Percentiles rank a stretch among this genome's conserved stretches.
Evolutionary conservation across 495 filamentous ascomycete species (phyloP).

Genomic region (Haplographium delicatum): DNA sequence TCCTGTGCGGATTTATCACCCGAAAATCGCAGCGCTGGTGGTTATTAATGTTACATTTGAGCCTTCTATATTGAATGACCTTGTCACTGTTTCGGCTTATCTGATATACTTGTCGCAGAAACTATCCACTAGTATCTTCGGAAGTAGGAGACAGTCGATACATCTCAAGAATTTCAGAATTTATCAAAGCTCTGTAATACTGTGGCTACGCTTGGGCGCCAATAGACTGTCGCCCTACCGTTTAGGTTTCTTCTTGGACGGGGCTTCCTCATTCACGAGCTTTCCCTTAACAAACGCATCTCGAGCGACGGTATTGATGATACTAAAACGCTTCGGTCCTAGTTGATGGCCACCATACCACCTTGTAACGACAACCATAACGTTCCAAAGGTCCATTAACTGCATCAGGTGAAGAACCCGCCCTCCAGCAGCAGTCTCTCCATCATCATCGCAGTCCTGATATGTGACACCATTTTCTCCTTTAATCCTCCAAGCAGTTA

Average conservation of each 20-base stretch:
- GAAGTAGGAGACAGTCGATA: too few species aligned
- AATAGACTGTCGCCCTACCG: conserved; percentile 32
- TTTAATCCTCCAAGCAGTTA: conserved; percentile 56
- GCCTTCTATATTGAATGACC: too few species aligned
- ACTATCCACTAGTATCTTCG: too few species aligned
- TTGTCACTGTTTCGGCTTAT: too few species aligned
- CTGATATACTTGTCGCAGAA: too few species aligned
- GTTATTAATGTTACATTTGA: too few species aligned
- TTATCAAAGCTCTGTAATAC: too few species aligned
- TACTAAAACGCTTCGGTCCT: conserved; percentile 80
- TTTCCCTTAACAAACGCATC: conserved; percentile 82
- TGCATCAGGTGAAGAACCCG: conserved; percentile 85
- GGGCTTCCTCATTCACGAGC: conserved; percentile 46
- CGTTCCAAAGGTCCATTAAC: conserved; percentile 89
- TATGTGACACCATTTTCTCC: conserved; percentile 46
- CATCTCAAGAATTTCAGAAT: too few species aligned
- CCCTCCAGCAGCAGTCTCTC: conserved; percentile 88
- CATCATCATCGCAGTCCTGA: conserved; percentile 94
- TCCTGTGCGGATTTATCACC: too few species aligned
- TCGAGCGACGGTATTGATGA: conserved; percentile 81
- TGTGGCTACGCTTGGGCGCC: too few species aligned
- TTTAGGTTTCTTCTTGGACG: conserved; percentile 52
- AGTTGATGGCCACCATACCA: conserved; percentile 93
- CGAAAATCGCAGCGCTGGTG: too few species aligned
- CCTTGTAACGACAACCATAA: conserved; percentile 86